These are phyloP conservation scores for Vitis rotundifolia DNA, from an alignment of 164 flowering plant genomes.

Conservation along the genomic window DNA sequence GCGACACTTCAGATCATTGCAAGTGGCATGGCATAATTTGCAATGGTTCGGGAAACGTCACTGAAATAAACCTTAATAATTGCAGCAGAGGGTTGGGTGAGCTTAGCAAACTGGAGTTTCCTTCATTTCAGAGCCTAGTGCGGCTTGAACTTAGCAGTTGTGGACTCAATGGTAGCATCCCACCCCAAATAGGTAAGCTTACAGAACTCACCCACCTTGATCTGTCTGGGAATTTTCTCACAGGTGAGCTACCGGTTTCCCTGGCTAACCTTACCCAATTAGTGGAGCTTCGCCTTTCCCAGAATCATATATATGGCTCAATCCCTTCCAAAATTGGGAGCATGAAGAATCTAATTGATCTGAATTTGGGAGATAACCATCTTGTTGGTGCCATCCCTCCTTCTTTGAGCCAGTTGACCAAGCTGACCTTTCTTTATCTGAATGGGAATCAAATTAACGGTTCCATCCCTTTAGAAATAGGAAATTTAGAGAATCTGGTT, in stretches of 20 bases:
- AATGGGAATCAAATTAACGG: background rate
- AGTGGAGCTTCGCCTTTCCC: background rate
- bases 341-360: background rate
- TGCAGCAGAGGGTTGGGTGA: background rate
- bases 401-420: background rate
- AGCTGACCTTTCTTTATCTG: background rate
- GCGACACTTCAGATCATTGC: background rate
- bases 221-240: background rate
- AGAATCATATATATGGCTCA: background rate
- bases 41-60: background rate
- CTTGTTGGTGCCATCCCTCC: constrained; percentile 11
- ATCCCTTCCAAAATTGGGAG: constrained; percentile 4
- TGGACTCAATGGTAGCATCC: constrained; percentile 3
- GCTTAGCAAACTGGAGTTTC: background rate
- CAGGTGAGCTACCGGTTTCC: constrained; percentile 8
- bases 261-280: background rate
- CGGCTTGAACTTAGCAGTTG: background rate
- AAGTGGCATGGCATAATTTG: constrained; percentile 3
- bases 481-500: background rate
- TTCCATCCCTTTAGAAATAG: background rate
- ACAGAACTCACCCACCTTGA: constrained; percentile 9
- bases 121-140: constrained; percentile 9
- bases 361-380: constrained; percentile 1
- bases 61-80: background rate
- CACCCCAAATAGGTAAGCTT: background rate